Evolutionary conservation across 2,329 filamentous ascomycete species (phyloP).

Genomic region (Elsinoe ampelina): DNA sequence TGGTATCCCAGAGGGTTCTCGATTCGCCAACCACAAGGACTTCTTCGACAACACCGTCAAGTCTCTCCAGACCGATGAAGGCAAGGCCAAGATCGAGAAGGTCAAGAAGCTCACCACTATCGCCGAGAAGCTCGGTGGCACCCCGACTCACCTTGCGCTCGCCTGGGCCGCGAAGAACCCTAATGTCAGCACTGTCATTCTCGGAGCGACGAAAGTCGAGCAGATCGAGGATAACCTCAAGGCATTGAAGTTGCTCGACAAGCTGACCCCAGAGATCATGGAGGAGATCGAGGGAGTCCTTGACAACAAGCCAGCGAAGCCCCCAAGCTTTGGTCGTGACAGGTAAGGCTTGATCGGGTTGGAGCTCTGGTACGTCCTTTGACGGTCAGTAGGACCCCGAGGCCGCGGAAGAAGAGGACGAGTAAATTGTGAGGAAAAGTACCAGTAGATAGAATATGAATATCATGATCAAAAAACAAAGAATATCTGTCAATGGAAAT

Average conservation of each 20-base stretch:
- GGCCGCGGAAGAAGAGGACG: conserved; percentile 3
- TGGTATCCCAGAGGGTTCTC: conserved; percentile 51
- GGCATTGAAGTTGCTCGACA: conserved; percentile 34
- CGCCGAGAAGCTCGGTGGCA: conserved; percentile 41
- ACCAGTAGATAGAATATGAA: conserved; percentile 2
- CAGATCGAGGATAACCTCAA: conserved; percentile 43
- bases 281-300: conserved; percentile 37
- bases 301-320: conserved; percentile 31
- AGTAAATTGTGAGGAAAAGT: conserved; percentile 8
- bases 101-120: conserved; percentile 46
- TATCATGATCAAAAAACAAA: background rate
- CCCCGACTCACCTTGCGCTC: conserved; percentile 44
- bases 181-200: conserved; percentile 49
- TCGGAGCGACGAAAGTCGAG: conserved; percentile 43
- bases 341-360: conserved; percentile 20
- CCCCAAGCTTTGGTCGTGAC: conserved; percentile 27
- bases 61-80: conserved; percentile 40
- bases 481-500: too few relatives aligned
- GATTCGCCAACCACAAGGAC: conserved; percentile 49
- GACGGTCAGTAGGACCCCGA: background rate
- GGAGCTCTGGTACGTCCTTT: background rate
- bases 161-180: conserved; percentile 52
- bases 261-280: conserved; percentile 32
- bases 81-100: conserved; percentile 47
- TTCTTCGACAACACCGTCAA: conserved; percentile 50